Conservation (phyloP, 2,329 filamentous ascomycete genomes). For the Byssochlamys sp. region DNA sequence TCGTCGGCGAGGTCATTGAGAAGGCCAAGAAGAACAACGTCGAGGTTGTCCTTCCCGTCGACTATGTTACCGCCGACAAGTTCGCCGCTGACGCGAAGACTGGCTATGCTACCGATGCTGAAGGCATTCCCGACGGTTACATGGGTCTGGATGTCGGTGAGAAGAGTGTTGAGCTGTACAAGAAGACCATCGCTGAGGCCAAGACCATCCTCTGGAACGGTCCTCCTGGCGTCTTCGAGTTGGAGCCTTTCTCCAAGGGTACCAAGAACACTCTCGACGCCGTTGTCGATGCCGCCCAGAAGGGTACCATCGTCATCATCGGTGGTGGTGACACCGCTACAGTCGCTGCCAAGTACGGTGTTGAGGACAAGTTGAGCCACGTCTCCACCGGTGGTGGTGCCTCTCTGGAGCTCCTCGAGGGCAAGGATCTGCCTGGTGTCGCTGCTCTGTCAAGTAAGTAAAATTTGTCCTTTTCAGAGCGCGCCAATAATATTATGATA, state of each 20-base stretch:
- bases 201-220: slow-evolving; percentile 99
- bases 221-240: slow-evolving; percentile 92
- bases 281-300: slow-evolving; percentile 68
- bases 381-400: slow-evolving; percentile 95
- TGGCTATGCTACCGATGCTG: slow-evolving; percentile 71
- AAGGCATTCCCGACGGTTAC: slow-evolving; percentile 92
- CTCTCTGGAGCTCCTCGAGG: slow-evolving; percentile 89
- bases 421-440: slow-evolving; percentile 93
- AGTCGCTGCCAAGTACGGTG: slow-evolving; percentile 91
- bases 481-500: neutral
- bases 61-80: slow-evolving; percentile 94
- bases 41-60: slow-evolving; percentile 84
- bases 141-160: slow-evolving; percentile 93
- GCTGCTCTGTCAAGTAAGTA: slow-evolving; percentile 73
- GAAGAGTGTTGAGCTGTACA: slow-evolving; percentile 79
- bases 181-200: slow-evolving; percentile 73
- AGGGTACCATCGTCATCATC: slow-evolving; percentile 93
- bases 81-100: slow-evolving; percentile 76
- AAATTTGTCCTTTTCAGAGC: slow-evolving; percentile 5
- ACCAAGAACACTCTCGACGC: slow-evolving; percentile 89
- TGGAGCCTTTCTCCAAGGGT: slow-evolving; percentile 83
- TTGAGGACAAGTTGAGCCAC: slow-evolving; percentile 94
- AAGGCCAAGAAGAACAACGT: slow-evolving; percentile 97
- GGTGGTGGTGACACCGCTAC: slow-evolving; percentile 97
- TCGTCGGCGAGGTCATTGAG: slow-evolving; percentile 72